Evolutionary conservation across 176 grass and related monocot genomes (phyloP).

Genomic region (Eragrostis curvula): DNA sequence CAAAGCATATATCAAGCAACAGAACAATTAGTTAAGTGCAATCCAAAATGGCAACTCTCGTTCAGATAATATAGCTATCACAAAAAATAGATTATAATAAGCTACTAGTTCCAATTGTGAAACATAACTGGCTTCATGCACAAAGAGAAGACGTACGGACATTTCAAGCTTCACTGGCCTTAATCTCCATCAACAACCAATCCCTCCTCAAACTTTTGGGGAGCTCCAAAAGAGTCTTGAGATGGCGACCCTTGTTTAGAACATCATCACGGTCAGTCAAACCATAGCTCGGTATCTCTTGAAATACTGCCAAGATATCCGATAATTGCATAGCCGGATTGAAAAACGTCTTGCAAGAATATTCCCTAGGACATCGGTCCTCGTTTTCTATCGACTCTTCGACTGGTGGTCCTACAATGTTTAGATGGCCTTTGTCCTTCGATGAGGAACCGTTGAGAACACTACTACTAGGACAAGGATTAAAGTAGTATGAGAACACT

Average conservation of each 20-base stretch:
- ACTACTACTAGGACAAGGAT: neutral
- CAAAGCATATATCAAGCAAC: too few species aligned
- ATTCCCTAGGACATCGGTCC: too few species aligned
- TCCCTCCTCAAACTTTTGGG: neutral
- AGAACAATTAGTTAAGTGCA: too few species aligned
- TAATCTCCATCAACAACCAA: constrained; percentile 15
- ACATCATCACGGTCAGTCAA: neutral
- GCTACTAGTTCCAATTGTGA: too few species aligned
- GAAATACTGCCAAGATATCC: neutral
- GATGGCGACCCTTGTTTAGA: neutral
- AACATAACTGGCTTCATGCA: neutral
- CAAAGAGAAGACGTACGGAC: too few species aligned
- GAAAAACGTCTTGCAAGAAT: too few species aligned
- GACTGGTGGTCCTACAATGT: too few species aligned
- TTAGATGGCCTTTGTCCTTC: too few species aligned
- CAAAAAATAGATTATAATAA: too few species aligned
- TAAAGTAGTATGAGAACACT: neutral
- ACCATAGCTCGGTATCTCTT: neutral
- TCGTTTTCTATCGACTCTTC: too few species aligned
- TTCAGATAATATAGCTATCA: too few species aligned
- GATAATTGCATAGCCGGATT: neutral
- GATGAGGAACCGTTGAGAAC: neutral
- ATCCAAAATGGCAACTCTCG: too few species aligned
- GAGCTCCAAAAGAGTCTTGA: neutral
- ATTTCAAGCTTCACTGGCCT: neutral